Evolutionary conservation across 1,284 basidiomycete genomes (phyloP).

Genomic region (Tilletia setariae): DNA sequence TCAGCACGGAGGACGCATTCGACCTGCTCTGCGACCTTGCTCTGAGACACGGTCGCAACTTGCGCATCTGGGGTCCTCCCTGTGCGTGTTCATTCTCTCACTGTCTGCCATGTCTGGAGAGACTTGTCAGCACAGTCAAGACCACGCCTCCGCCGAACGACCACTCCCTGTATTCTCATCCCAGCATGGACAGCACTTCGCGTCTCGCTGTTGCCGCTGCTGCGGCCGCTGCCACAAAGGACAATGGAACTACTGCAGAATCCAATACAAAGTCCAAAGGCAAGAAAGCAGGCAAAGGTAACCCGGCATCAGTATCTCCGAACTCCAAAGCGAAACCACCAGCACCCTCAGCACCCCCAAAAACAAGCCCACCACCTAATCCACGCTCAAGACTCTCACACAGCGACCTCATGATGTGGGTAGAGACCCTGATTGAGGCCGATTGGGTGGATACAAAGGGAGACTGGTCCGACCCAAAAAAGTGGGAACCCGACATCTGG

Average conservation of each 20-base stretch:
- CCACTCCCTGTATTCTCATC: too few species aligned
- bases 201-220: slow-evolving; percentile 6
- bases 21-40: slow-evolving; percentile 30
- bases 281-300: neutral
- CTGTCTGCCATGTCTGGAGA: slow-evolving; percentile 28
- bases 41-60: slow-evolving; percentile 23
- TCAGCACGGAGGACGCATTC: slow-evolving; percentile 30
- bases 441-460: slow-evolving; percentile 1
- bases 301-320: too few species aligned
- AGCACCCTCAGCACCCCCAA: too few species aligned
- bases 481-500: slow-evolving; percentile 16
- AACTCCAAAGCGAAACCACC: too few species aligned
- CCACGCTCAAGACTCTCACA: neutral
- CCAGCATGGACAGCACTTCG: slow-evolving; percentile 13
- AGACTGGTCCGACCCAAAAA: neutral
- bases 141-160: too few species aligned
- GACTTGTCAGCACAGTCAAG: too few species aligned
- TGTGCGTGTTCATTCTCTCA: slow-evolving; percentile 30
- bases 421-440: slow-evolving; percentile 5
- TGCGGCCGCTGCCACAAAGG: neutral
- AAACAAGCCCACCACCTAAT: neutral
- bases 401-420: neutral
- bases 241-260: too few species aligned
- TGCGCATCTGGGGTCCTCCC: slow-evolving; percentile 26
- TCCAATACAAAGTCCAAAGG: slow-evolving; percentile 8